Evolutionary conservation across 106 monocot species (phyloP), one percentile per base, ranked within the genome.

Genomic region (Dendrobium officinale): DNA sequence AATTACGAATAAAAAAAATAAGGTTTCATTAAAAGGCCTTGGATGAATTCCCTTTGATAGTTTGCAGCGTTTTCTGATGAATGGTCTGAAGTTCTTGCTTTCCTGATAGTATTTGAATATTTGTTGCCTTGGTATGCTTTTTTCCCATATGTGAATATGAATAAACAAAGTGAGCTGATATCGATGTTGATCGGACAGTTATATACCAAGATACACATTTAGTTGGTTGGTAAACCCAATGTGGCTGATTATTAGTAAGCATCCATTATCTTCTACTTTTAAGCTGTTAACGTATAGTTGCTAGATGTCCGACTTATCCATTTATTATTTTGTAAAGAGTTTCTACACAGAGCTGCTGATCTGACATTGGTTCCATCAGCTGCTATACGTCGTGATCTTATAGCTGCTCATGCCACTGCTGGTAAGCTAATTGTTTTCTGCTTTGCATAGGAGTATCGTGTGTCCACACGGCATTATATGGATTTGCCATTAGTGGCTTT

Each of bases 361-460:
- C 93, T 95, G 44, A 99, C 98, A n/a, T 56, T 99, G 74, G 95
- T 99, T n/a, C 92, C 95, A 76, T 99, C 98, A 58, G 79, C 84
- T 37, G 90, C 98, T 37, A 95, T 95, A 55, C 83, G 87, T 20
- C 88, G 81, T 85, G 95, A 95, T 82, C 91, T 95, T 77, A 79
- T 87, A 85, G 88, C 84, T 51, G 95, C 88, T 66, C 83, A 78
- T 51, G 95, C 90, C 19, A 82, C 93, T 77, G 79, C 89, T 85
- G 90, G 98, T 98, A 29, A 72, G 45, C 24, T 55, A 67, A 26
- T 72, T 11, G 24, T 64, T 24, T 26, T 22, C 26, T 64, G 22
- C 41, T 78, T 44, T 15, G 31, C 44, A 19, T 66, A 37, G 4
- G 40, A 59, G 76, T 51, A 9, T 9, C 18, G 67, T 3, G 37